These are phyloP conservation scores for Cladosporium sp. DNA, from an alignment of 2,329 filamentous ascomycete species.

Conservation along the genomic window DNA sequence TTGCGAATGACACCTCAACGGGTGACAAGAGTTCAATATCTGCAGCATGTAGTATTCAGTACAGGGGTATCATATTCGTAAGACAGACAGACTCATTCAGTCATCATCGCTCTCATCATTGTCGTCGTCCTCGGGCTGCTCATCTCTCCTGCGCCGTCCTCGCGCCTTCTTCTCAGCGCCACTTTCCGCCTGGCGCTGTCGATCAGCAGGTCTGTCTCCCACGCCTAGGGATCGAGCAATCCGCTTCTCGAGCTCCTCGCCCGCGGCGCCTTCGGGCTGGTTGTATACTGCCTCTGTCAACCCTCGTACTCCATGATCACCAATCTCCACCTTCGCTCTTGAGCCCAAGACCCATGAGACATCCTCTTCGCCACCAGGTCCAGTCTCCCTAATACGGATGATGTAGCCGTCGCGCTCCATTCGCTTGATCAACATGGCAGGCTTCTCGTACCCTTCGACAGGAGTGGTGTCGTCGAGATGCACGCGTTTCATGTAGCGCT, in stretches of 20 bases:
- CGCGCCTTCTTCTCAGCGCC: slow-evolving; percentile 15
- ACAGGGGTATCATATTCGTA: slow-evolving; percentile 8
- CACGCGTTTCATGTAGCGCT: slow-evolving; percentile 67
- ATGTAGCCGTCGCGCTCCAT: slow-evolving; percentile 83
- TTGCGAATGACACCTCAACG: too few species aligned
- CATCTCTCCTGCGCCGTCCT: slow-evolving; percentile 15
- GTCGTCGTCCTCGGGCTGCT: slow-evolving; percentile 15
- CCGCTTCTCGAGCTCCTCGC: slow-evolving; percentile 30
- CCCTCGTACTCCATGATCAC: slow-evolving; percentile 67
- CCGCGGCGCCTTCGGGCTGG: slow-evolving; percentile 23
- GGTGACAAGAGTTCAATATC: not conserved
- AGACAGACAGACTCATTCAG: not conserved
- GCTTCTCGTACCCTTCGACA: slow-evolving; percentile 52
- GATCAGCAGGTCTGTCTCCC: slow-evolving; percentile 13
- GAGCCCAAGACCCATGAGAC: slow-evolving; percentile 82
- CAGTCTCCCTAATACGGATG: slow-evolving; percentile 65
- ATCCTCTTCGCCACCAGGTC: slow-evolving; percentile 62
- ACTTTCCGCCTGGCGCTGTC: not conserved
- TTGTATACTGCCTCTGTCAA: slow-evolving; percentile 59
- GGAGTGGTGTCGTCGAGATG: slow-evolving; percentile 74
- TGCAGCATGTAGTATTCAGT: not conserved
- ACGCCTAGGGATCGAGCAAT: slow-evolving; percentile 32
- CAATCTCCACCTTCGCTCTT: slow-evolving; percentile 80
- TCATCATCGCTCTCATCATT: slow-evolving; percentile 17
- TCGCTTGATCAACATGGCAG: slow-evolving; percentile 67